Base-by-base conservation (phyloP, 108 stramenopile genomes). In the Fragilaria crotonensis region DNA sequence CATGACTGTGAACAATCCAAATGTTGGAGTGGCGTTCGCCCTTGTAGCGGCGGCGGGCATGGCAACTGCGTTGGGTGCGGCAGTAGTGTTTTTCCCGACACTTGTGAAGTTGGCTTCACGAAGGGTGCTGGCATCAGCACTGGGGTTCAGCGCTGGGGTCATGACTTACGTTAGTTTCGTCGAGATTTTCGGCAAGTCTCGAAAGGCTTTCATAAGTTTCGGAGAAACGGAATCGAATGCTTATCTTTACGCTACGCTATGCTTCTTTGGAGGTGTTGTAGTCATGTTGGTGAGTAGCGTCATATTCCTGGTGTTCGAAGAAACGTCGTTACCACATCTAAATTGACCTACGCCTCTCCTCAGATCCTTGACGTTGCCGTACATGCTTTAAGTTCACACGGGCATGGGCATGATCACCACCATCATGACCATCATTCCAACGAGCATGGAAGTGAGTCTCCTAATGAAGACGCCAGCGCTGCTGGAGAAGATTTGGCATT, bases 141-240 rank as follows among this genome's bases (percentile, higher is more conserved):
- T 96, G 5, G 91, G 80, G 23, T 54, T 96, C 30, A 75, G 89
- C 23, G 88, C 87, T 19, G 86, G 86, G n/a, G 92, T 96, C 33
- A 96, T 96, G 95, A 73, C 84, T 4, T 95, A 94, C 67, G 86
- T 96, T 5, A 77, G 78, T 28, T 81, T 96, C 49, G 73, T 84
- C 18, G 93, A 95, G 44, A 90, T 96, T 48, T 87, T 94, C 47
- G 45, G 49, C 5, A 91, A 94, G 65, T 57, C 84, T 0, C 26
- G 45, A 20, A 45, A 25, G 0, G 72, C 48, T 1, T 89, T 91
- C 54, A 20, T 14, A 18, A 63, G 64, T 48, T 53, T 64, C 2
- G 79, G 77, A 22, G 7, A 55, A 18, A 58, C 60, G 4, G 76
- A 75, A 17, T 57, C 65, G 5, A 41, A 64, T 7, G 75, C 80